These are phyloP conservation scores for Cardiosporidium cionae DNA, from an alignment of 169 alveolate species.

Conservation along the genomic window DNA sequence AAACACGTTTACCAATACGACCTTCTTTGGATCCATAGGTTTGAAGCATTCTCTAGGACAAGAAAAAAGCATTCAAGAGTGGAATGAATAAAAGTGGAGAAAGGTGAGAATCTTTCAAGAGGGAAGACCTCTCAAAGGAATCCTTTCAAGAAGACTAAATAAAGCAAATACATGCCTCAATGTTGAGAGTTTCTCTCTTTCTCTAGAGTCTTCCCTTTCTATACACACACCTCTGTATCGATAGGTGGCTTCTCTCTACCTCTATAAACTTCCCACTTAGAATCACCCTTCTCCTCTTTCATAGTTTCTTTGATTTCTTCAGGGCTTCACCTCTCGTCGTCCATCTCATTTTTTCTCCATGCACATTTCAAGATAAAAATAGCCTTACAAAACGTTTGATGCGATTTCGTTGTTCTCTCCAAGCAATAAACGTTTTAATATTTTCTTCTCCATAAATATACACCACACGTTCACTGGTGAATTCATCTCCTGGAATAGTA, in stretches of 20 bases:
- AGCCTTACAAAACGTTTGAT: constrained; percentile 34
- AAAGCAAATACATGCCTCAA: neutral
- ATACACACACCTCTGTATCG: neutral
- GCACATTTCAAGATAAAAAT: no score
- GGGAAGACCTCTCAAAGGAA: neutral
- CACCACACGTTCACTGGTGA: constrained; percentile 60
- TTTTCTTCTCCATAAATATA: constrained; percentile 70
- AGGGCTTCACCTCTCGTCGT: no score
- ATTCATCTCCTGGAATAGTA: constrained; percentile 51
- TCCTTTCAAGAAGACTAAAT: neutral
- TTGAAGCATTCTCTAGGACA: neutral
- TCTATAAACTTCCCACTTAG: neutral
- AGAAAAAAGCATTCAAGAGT: neutral
- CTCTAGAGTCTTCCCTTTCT: neutral
- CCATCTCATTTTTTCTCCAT: no score
- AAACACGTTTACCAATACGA: constrained; percentile 51
- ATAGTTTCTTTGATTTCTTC: no score
- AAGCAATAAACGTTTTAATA: constrained; percentile 44
- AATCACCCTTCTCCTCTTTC: neutral
- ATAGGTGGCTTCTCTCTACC: neutral
- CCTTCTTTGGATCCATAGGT: constrained; percentile 16
- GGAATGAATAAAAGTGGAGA: neutral
- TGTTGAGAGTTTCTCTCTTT: no score
- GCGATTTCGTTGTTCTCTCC: constrained; percentile 58
- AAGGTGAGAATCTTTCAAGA: no score